Evolutionary conservation across 2,329 filamentous ascomycete species (phyloP).

Genomic region (Pseudogymnoascus sp.): DNA sequence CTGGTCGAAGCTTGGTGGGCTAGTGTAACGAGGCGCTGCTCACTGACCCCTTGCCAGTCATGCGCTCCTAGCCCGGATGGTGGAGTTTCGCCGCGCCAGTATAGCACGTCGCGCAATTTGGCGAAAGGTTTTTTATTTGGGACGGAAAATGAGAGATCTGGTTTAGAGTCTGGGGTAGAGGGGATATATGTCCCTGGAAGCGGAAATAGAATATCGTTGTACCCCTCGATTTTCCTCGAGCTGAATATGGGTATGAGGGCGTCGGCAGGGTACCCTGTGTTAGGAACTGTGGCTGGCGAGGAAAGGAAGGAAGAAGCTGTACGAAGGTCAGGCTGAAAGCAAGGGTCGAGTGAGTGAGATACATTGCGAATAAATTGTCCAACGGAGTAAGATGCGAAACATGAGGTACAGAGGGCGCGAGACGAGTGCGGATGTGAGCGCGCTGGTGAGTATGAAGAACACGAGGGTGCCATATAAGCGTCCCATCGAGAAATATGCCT

Average conservation of each 20-base stretch:
- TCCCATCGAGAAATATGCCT: conserved; percentile 3
- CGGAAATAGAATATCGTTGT: conserved; percentile 43
- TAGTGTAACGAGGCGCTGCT: conserved; percentile 50
- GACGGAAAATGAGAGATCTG: not conserved
- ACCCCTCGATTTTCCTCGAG: conserved; percentile 45
- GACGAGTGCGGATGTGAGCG: not conserved
- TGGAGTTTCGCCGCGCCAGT: conserved; percentile 42
- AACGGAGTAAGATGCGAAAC: conserved; percentile 27
- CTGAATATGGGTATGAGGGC: conserved; percentile 47
- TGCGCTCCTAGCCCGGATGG: conserved; percentile 41
- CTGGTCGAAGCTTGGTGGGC: conserved; percentile 37
- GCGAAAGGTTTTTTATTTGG: conserved; percentile 20
- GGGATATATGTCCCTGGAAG: conserved; percentile 34
- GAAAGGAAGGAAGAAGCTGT: conserved; percentile 44
- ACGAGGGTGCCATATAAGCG: not conserved
- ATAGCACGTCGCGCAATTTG: conserved; percentile 38
- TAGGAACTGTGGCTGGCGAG: conserved; percentile 34
- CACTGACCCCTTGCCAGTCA: conserved; percentile 50
- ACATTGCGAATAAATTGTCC: conserved; percentile 19
- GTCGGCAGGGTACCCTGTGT: conserved; percentile 30
- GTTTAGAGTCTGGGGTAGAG: conserved; percentile 33
- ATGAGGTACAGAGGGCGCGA: not conserved
- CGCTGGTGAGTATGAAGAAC: not conserved
- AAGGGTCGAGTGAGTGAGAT: conserved; percentile 37
- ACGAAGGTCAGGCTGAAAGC: conserved; percentile 40